Percentiles rank a stretch among this genome's conserved stretches.
phyloP scores from a whole-genome alignment of 306 rosid genomes.

The Cucurbita ficifolia region DNA sequence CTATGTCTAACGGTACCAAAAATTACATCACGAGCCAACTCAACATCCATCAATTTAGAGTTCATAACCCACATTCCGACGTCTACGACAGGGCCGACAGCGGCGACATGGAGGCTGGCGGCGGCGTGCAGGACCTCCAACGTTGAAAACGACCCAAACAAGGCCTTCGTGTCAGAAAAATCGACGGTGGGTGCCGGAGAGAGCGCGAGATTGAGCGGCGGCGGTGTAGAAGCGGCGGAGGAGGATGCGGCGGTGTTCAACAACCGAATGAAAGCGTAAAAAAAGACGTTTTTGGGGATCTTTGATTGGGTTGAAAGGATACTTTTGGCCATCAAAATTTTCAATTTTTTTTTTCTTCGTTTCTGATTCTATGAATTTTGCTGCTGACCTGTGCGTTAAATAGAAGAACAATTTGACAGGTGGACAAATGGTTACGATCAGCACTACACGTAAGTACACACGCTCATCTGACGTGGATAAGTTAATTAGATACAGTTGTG shows the following conservation, averaged over 20 bases:
- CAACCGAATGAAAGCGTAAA: constrained; percentile 28
- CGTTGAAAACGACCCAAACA: constrained; percentile 41
- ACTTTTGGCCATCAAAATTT: background rate
- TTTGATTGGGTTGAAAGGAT: constrained; percentile 25
- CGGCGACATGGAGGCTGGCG: constrained; percentile 59
- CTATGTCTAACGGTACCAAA: constrained; percentile 17
- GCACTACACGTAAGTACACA: background rate
- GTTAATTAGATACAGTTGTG: background rate
- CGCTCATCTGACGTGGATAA: background rate
- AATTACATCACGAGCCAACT: background rate
- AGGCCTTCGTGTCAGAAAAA: constrained; percentile 24
- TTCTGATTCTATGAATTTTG: background rate
- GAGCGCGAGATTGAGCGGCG: background rate
- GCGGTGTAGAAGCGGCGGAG: constrained; percentile 16
- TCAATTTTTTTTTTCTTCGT: background rate
- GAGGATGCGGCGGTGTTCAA: constrained; percentile 18
- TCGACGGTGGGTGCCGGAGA: constrained; percentile 10
- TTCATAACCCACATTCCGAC: constrained; percentile 59
- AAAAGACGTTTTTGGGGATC: constrained; percentile 28
- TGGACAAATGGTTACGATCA: background rate
- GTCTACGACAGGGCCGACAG: constrained; percentile 60
- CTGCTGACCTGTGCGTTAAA: background rate
- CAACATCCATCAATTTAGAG: constrained; percentile 42
- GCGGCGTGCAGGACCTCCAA: constrained; percentile 33
- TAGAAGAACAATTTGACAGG: background rate